Base-by-base conservation (phyloP, 1,284 basidiomycete genomes). In the Boletus semigastroideus region DNA sequence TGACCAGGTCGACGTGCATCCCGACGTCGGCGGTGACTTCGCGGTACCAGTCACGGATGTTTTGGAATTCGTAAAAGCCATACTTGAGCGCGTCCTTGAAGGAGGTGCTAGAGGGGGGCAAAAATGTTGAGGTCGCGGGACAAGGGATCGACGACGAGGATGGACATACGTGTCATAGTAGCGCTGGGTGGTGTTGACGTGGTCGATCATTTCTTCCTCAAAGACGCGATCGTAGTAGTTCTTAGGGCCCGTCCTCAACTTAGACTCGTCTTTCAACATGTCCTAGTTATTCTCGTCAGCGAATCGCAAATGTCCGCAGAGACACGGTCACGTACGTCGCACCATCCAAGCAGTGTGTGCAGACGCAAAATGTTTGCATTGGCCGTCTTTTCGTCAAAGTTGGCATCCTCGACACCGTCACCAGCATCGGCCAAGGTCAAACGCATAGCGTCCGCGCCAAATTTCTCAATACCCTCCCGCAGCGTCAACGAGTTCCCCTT, bases 331-430 rank as follows among this genome's bases (percentile, higher is more conserved):
- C 83, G 53, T 54, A 92, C 93, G 73, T 94, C 87, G 63, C 92
- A 95, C 95, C 96, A 99, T 8, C 80, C 82, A 59, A 94, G 79
- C 59, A 98, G 77, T 0, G 96, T 99, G 73, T 96, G 90, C 56
- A 99, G 76, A 55, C 97, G 85, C 65, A 99, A 75, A 68, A 99
- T 99, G 61, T 94, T 95, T 19, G 97, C 95, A 68, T 99, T 99
- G 17, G 97, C 97, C 12, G 91, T 93, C 76, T 94, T 94, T 79
- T 99, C 97, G 70, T 99, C 97, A 64, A 99, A 99, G 78, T 98
- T 99, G 49, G 89, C 92, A 72, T 99, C 96, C 71, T 98, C 95
- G 63, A 99, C 86, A 53, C 94, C 93, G 70, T 99, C 97, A 31
- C 97, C 97, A 25, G 95, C 94, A 75, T 99, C 96, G 34, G 97